These are phyloP conservation scores for Colletotrichum liriopes DNA, from an alignment of 2,329 filamentous ascomycete species.

Conservation along the genomic window DNA sequence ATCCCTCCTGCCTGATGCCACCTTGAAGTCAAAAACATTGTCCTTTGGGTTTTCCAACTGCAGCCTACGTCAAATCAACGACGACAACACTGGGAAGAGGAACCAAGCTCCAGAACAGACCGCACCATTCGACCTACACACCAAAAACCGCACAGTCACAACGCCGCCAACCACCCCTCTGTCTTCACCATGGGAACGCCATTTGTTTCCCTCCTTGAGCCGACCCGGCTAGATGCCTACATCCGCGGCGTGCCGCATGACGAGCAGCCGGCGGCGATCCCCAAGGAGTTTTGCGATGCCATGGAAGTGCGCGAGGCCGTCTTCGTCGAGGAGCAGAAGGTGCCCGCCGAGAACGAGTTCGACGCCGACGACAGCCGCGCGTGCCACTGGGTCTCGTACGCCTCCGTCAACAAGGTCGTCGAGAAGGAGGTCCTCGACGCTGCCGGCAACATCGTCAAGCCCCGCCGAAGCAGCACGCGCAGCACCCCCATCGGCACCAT, in stretches of 20 bases:
- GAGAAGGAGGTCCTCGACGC: slow-evolving; percentile 61
- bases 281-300: slow-evolving; percentile 73
- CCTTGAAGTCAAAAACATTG: not conserved
- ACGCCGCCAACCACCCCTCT: not conserved
- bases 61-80: not conserved
- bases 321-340: slow-evolving; percentile 73
- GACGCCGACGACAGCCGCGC: slow-evolving; percentile 85
- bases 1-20: not conserved
- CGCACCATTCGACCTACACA: not conserved
- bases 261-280: slow-evolving; percentile 63
- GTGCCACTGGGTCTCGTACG: slow-evolving; percentile 92
- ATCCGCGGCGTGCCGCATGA: slow-evolving; percentile 56
- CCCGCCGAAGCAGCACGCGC: slow-evolving; percentile 61
- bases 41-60: not conserved
- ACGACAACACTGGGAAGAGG: not conserved
- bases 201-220: slow-evolving; percentile 64
- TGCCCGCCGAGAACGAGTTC: slow-evolving; percentile 78
- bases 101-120: slow-evolving; percentile 10
- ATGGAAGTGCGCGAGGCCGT: slow-evolving; percentile 75
- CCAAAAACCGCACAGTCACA: not conserved
- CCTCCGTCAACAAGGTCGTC: slow-evolving; percentile 68
- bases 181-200: slow-evolving; percentile 62
- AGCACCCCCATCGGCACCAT: slow-evolving; percentile 79
- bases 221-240: slow-evolving; percentile 66
- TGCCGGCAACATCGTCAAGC: slow-evolving; percentile 57